Conservation (phyloP, 2,329 filamentous ascomycete genomes). For the Rutstroemia sp. region DNA sequence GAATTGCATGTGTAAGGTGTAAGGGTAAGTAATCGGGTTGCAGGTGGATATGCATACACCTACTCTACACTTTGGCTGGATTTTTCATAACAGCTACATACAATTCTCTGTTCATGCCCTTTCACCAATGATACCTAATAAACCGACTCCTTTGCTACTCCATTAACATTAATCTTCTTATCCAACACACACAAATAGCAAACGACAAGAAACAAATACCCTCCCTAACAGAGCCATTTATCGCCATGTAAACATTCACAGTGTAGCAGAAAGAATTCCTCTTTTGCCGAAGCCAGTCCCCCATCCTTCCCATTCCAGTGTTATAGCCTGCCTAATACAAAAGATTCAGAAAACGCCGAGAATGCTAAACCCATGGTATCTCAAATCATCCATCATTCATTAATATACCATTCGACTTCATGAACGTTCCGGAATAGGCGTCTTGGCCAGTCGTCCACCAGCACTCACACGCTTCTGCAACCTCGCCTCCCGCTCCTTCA, state of each 20-base stretch:
- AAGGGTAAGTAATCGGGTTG: too few relatives aligned
- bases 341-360: conserved; percentile 22
- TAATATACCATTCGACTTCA: conserved; percentile 13
- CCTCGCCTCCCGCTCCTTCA: conserved; percentile 58
- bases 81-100: too few relatives aligned
- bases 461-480: conserved; percentile 75
- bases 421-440: conserved; percentile 27
- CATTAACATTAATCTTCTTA: too few relatives aligned
- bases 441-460: conserved; percentile 58
- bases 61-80: too few relatives aligned
- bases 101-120: too few relatives aligned
- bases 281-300: neutral
- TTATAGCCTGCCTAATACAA: conserved; percentile 4
- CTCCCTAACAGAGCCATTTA: neutral
- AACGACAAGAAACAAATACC: neutral
- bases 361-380: conserved; percentile 29
- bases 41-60: too few relatives aligned
- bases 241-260: neutral
- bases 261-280: neutral
- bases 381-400: conserved; percentile 25
- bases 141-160: too few relatives aligned
- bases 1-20: too few relatives aligned
- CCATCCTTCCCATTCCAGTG: neutral
- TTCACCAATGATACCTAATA: too few relatives aligned
- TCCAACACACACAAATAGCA: too few relatives aligned